These are phyloP conservation scores for Penicillium sp. DNA, from an alignment of 2,329 filamentous ascomycete genomes.

Conservation along the genomic window DNA sequence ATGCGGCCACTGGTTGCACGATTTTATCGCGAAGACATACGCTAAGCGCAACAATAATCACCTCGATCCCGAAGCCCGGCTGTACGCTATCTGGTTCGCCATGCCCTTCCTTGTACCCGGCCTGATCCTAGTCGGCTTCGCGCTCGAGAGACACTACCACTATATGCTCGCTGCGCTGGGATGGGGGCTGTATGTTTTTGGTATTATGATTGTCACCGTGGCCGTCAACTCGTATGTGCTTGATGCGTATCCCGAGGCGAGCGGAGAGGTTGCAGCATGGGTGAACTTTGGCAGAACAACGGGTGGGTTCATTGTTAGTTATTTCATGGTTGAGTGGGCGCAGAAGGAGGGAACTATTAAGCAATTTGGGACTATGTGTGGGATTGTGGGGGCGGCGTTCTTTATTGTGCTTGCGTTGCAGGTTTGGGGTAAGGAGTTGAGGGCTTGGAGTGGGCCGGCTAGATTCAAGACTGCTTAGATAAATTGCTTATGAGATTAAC, in stretches of 20 bases:
- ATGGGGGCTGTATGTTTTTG: constrained; percentile 59
- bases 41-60: constrained; percentile 50
- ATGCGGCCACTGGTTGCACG: constrained; percentile 58
- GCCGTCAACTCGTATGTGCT: constrained; percentile 55
- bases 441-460: constrained; percentile 19
- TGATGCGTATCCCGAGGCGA: constrained; percentile 57
- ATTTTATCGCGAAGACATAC: constrained; percentile 49
- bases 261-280: constrained; percentile 56
- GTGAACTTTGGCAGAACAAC: constrained; percentile 52
- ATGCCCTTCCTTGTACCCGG: constrained; percentile 53
- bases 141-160: constrained; percentile 52
- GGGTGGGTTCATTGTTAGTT: constrained; percentile 54
- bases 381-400: constrained; percentile 40
- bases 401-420: constrained; percentile 38
- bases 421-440: constrained; percentile 40
- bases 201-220: constrained; percentile 57
- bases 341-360: constrained; percentile 43
- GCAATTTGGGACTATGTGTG: constrained; percentile 52
- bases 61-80: constrained; percentile 59
- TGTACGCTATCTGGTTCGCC: constrained; percentile 50
- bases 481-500: background rate
- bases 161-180: constrained; percentile 52
- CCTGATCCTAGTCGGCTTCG: constrained; percentile 55
- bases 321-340: constrained; percentile 56
- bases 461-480: constrained; percentile 13